Conservation (phyloP, 2,329 filamentous ascomycete genomes). For the Aspergillus viridinutans region DNA sequence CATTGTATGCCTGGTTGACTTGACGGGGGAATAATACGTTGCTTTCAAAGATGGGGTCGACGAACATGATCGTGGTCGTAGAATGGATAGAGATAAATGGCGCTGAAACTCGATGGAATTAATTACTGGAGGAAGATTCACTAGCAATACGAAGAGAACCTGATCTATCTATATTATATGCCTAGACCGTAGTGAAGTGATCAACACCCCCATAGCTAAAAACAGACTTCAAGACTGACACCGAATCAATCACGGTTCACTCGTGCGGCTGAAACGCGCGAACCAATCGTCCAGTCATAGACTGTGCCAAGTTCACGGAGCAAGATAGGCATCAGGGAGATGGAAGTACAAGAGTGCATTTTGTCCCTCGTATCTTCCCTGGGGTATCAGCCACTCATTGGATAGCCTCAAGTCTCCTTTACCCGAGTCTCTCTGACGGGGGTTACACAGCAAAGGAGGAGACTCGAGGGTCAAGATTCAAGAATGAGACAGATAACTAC, state of each 20-base stretch:
- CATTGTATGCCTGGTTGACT: neutral
- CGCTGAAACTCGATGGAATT: neutral
- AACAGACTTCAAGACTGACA: neutral
- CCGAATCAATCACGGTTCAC: neutral
- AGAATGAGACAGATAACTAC: neutral
- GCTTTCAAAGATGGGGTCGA: neutral
- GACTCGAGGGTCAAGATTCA: neutral
- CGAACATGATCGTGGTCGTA: neutral
- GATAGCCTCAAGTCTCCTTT: no score
- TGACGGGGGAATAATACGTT: neutral
- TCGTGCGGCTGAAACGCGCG: neutral
- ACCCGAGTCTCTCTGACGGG: neutral
- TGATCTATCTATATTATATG: no score
- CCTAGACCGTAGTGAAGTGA: no score
- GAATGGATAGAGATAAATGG: neutral
- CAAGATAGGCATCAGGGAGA: neutral
- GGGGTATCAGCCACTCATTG: no score
- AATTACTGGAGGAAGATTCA: no score
- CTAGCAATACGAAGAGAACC: no score
- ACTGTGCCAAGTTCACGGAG: neutral
- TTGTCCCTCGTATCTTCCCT: no score
- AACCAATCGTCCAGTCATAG: neutral
- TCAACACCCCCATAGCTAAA: neutral
- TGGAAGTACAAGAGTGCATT: neutral
- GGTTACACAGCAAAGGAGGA: neutral